Percentiles rank a stretch among this genome's conserved stretches.
Evolutionary conservation across 345 rosid species (phyloP).

Genomic region (Trapa incisa): DNA sequence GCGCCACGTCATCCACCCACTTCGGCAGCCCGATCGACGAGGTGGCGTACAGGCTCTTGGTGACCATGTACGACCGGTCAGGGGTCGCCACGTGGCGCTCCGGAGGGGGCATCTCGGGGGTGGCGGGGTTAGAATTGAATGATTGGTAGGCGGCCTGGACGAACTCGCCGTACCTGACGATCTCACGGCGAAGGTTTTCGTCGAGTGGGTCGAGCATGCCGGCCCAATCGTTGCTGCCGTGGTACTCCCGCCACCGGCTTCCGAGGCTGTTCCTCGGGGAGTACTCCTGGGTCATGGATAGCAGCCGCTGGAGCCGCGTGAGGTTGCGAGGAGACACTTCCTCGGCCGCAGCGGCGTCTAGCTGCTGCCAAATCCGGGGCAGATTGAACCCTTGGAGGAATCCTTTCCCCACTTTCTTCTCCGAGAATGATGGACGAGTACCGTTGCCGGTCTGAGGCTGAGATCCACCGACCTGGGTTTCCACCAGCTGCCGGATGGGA

Average conservation of each 20-base stretch:
- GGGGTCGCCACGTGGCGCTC: constrained; percentile 50
- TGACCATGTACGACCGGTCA: constrained; percentile 58
- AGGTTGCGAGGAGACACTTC: constrained; percentile 70
- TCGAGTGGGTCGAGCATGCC: constrained; percentile 53
- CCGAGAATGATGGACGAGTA: constrained; percentile 4
- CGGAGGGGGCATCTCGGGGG: constrained; percentile 25
- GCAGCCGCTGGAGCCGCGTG: constrained; percentile 53
- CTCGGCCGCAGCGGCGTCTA: constrained; percentile 21
- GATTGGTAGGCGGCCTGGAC: constrained; percentile 48
- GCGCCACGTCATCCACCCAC: constrained; percentile 79
- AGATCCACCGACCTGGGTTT: neutral
- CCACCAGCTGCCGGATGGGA: neutral
- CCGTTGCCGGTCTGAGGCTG: neutral
- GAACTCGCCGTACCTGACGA: constrained; percentile 49
- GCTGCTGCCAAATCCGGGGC: constrained; percentile 44
- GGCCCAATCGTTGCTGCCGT: constrained; percentile 38
- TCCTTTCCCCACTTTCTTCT: constrained; percentile 16
- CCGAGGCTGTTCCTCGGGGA: constrained; percentile 74
- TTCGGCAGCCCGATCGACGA: constrained; percentile 70
- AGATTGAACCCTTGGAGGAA: constrained; percentile 49
- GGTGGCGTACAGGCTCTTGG: constrained; percentile 76
- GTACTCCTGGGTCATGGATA: constrained; percentile 59
- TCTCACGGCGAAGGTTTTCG: constrained; percentile 54
- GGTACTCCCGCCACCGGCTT: constrained; percentile 71
- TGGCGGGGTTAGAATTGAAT: constrained; percentile 64